Evolutionary conservation across 129 eudicot species (phyloP).

Genomic region (Centrapalus pauciflorus): DNA sequence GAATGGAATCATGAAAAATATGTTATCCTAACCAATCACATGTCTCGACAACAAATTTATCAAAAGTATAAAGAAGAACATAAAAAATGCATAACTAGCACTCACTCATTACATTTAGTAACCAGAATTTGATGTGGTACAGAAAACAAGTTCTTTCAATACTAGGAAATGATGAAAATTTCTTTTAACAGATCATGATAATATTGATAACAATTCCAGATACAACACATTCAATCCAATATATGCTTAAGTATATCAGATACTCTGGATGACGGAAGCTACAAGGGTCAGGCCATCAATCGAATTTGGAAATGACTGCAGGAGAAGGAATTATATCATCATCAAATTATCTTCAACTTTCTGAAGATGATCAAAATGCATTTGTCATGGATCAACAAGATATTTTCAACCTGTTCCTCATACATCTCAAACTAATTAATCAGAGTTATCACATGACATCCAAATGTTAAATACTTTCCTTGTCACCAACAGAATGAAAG

Average conservation of each 20-base stretch:
- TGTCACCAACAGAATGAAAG: not conserved
- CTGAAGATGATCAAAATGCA: not conserved
- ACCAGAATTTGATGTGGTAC: slow-evolving; percentile 4
- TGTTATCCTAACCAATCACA: slow-evolving; percentile 3
- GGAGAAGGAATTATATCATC: not conserved
- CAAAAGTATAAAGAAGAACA: not conserved
- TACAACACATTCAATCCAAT: slow-evolving; percentile 18
- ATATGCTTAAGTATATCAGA: not conserved
- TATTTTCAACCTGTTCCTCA: not conserved
- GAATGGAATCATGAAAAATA: not conserved
- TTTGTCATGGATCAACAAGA: not conserved
- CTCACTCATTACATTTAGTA: not conserved
- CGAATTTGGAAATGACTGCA: not conserved
- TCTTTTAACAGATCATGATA: not conserved
- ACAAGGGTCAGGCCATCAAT: slow-evolving; percentile 1
- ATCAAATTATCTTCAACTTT: slow-evolving; percentile 9
- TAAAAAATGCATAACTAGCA: not conserved
- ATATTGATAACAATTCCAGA: not conserved
- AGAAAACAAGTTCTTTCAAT: slow-evolving; percentile 11
- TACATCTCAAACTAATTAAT: slow-evolving; percentile 10
- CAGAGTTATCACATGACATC: not conserved
- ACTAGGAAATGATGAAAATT: not conserved
- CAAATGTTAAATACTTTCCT: not conserved
- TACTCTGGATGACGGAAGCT: slow-evolving; percentile 1
- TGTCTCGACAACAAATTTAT: not conserved